Conservation (phyloP, 306 rosid genomes). For the Luffa acutangula region DNA sequence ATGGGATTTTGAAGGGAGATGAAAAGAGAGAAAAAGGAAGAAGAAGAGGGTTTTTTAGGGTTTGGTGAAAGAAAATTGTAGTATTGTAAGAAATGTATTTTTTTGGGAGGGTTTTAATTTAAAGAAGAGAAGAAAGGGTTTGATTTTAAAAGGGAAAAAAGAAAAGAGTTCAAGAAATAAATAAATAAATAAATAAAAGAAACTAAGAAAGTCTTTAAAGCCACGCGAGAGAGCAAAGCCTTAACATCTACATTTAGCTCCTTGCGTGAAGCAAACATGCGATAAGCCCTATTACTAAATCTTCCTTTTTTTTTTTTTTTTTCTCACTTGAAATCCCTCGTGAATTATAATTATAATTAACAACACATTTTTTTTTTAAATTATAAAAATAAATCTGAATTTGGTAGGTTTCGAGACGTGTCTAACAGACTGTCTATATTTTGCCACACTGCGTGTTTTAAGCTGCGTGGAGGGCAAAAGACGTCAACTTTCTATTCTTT, state of each 20-base stretch:
- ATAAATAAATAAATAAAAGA: not conserved
- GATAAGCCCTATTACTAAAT: constrained; percentile 34
- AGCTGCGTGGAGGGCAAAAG: constrained; percentile 95
- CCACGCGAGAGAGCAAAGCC: constrained; percentile 78
- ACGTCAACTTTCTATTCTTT: constrained; percentile 46
- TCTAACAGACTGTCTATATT: constrained; percentile 31
- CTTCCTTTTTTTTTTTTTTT: not conserved
- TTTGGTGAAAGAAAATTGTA: constrained; percentile 36
- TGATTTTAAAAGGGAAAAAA: not conserved
- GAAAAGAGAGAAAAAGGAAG: not conserved
- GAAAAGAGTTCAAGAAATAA: too few species aligned
- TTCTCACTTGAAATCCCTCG: constrained; percentile 15
- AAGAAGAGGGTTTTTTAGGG: constrained; percentile 21
- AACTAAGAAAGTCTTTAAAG: constrained; percentile 58
- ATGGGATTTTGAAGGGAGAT: not conserved
- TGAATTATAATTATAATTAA: constrained; percentile 7
- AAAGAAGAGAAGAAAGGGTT: constrained; percentile 5
- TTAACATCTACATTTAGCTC: constrained; percentile 57
- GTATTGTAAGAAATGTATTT: constrained; percentile 15
- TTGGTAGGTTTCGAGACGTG: constrained; percentile 43
- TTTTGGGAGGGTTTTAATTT: not conserved
- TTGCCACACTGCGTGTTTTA: constrained; percentile 70
- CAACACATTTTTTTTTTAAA: not conserved
- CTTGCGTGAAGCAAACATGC: constrained; percentile 98
- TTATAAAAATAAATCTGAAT: not conserved